Evolutionary conservation across 2,329 filamentous ascomycete species (phyloP), one percentile per base, ranked within the genome.

Genomic region (Aspergillus flavus): DNA sequence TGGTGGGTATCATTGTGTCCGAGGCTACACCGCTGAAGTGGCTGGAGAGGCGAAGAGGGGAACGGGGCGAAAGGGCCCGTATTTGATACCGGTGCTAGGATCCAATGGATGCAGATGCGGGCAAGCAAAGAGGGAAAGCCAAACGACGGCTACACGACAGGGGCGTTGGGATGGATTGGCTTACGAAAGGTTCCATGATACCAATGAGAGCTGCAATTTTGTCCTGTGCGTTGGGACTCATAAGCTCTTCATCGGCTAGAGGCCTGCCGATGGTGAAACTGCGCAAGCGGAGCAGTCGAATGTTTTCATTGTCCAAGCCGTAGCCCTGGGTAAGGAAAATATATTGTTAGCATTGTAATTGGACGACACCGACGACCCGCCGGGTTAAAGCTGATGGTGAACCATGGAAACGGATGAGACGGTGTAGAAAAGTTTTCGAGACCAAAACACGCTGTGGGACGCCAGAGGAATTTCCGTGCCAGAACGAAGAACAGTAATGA

Each of bases 111-210:
- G 66, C 66, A 68, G 65, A 63, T 53, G 59, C 63, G 64, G 71
- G 64, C 63, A 65, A 66, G 64, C 63, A 65, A 66, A 64, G 63
- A 63, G 61, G 59, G 65, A 57, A 61, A 64, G 58, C 59, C 63
- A 71, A 66, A 66, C 65, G 66, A 73, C 62, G 68, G 67, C 65
- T 63, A 61, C 61, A 68, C 58, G 64, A 58, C 61, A 66, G 57
- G 62, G 67, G 59, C 48, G 60, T 36, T 61, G 56, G 64, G 59
- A 61, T 65, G 63, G 86, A 90, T 89, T 81, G 64, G 86, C 91
- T 90, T 81, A 96, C 93, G 81, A 94, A 96, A 48, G 89, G 89
- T 66, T 88, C 87, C 85, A 97, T 86, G 58, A 87, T 84, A 36
- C 83, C 81, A 67, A 97, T 80, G 26, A 93, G 79, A 45, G 85